phyloP scores from a whole-genome alignment of 768 basidiomycete species.

The Inosperma sp. region DNA sequence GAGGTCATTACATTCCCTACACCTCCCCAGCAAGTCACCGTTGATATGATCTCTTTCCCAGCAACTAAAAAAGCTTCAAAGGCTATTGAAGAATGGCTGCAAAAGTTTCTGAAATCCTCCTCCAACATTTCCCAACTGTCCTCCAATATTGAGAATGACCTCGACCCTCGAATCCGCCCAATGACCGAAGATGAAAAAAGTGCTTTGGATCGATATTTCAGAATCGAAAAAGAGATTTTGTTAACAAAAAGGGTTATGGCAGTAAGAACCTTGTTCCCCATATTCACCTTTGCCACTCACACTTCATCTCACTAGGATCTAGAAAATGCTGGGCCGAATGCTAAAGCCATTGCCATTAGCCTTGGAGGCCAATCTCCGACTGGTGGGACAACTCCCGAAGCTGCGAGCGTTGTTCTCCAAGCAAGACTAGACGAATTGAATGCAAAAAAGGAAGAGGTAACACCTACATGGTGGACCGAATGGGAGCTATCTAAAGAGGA shows the following conservation, averaged over 20 bases:
- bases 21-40: conserved; percentile 11
- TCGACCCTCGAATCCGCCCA: conserved; percentile 28
- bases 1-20: background rate
- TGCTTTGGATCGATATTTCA: conserved; percentile 34
- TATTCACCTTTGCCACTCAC: background rate
- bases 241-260: conserved; percentile 21
- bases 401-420: conserved; percentile 13
- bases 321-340: too few relatives aligned
- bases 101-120: conserved; percentile 13
- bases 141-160: conserved; percentile 14
- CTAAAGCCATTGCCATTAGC: too few relatives aligned
- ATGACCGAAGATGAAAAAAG: conserved; percentile 35
- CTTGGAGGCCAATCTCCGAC: background rate
- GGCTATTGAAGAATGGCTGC: conserved; percentile 18
- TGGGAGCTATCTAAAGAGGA: background rate
- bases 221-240: conserved; percentile 28
- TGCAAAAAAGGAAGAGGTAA: conserved; percentile 10
- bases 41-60: conserved; percentile 14
- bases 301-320: too few relatives aligned
- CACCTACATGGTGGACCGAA: conserved; percentile 11
- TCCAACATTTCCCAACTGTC: conserved; percentile 20
- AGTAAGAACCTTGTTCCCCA: background rate
- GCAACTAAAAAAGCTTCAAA: conserved; percentile 15
- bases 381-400: conserved; percentile 3
- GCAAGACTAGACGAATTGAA: conserved; percentile 14